A percentile compares a stretch with the other conserved stretches of the same genome.
Evolutionary conservation across 2,329 filamentous ascomycete genomes (phyloP).

Genomic region (Fusarium liriodendri): DNA sequence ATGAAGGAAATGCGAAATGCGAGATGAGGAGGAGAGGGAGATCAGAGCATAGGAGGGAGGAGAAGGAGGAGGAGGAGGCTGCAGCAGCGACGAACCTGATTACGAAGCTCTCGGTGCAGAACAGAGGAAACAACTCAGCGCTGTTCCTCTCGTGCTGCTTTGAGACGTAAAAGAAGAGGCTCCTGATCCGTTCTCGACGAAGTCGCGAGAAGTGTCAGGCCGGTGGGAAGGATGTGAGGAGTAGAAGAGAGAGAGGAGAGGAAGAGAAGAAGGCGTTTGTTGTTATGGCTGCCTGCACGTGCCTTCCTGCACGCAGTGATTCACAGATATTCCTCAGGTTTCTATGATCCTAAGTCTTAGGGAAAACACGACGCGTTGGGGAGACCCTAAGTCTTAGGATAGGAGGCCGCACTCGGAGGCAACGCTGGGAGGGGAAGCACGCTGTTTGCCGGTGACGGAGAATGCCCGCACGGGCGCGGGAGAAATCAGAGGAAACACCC

Average conservation of each 20-base stretch:
- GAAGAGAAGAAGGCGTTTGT: conserved; percentile 5
- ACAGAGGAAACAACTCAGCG: conserved; percentile 24
- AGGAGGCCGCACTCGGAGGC: background rate
- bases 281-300: conserved; percentile 11
- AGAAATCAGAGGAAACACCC: background rate
- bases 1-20: background rate
- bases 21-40: background rate
- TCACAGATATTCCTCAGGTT: conserved; percentile 6
- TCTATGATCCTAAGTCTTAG: conserved; percentile 11
- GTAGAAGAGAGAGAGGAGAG: conserved; percentile 8
- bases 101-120: conserved; percentile 1
- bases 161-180: background rate
- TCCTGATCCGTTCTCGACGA: background rate
- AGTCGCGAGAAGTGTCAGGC: background rate
- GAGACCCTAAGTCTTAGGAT: background rate
- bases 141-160: conserved; percentile 18
- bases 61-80: background rate
- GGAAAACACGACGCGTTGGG: background rate
- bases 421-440: background rate
- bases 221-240: conserved; percentile 1
- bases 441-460: background rate
- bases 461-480: background rate
- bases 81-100: conserved; percentile 11
- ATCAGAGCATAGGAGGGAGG: background rate
- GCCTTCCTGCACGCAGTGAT: conserved; percentile 3